phyloP scores from a whole-genome alignment of 768 basidiomycete species.

The Serendipita indica region DNA sequence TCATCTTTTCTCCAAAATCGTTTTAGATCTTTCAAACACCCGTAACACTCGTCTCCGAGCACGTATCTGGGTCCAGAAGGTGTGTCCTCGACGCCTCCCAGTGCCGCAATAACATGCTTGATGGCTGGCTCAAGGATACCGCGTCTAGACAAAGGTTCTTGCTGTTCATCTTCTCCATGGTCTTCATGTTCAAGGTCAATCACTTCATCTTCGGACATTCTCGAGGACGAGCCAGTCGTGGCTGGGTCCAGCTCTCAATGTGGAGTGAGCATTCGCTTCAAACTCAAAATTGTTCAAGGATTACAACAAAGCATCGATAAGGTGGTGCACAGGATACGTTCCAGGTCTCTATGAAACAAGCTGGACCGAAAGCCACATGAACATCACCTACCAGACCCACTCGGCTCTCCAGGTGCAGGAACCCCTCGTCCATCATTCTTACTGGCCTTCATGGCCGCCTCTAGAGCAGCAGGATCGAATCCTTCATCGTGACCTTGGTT shows the following conservation, averaged over 20 bases:
- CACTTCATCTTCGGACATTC: too few relatives aligned
- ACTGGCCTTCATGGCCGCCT: constrained; percentile 1
- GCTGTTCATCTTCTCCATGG: neutral
- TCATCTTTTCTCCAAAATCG: constrained; percentile 94
- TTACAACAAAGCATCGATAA: too few relatives aligned
- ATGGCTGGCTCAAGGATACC: constrained; percentile 50
- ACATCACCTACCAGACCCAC: too few relatives aligned
- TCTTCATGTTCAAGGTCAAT: too few relatives aligned
- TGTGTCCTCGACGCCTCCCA: constrained; percentile 54
- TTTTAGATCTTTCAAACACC: constrained; percentile 88
- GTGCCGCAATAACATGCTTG: constrained; percentile 59
- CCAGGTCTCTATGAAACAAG: too few relatives aligned
- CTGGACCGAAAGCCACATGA: too few relatives aligned
- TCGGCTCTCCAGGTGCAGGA: too few relatives aligned
- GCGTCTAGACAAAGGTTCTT: constrained; percentile 11
- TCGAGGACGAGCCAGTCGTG: too few relatives aligned
- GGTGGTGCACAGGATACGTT: too few relatives aligned
- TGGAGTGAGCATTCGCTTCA: too few relatives aligned
- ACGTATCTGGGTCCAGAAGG: constrained; percentile 35
- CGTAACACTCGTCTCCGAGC: constrained; percentile 66
- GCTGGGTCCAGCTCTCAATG: too few relatives aligned
- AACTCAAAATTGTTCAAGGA: too few relatives aligned
- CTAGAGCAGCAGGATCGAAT: neutral
- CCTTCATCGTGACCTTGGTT: neutral
- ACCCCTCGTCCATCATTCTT: constrained; percentile 1